Base-by-base conservation (phyloP, 257 asterid genomes). In the Oldenlandia corymbosa region DNA sequence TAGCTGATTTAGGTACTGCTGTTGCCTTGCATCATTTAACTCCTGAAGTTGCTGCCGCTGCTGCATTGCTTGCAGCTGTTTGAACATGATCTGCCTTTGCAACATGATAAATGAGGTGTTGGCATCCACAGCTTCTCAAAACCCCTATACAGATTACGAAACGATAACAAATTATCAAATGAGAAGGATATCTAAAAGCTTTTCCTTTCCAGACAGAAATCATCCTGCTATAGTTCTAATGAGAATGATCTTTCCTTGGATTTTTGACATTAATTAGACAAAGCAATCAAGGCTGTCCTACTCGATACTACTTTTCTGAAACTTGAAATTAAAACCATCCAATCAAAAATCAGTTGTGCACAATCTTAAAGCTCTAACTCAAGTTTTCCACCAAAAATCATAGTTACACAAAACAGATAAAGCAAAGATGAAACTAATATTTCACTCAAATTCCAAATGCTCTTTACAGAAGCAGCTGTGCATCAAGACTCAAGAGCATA, bases 11-110 rank as follows among this genome's bases (percentile, higher is more conserved):
- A 60, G 71, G 61, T 71, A 80, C 64, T 71, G 75, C 61, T 79
- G 86, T 65, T 74, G 81, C 61, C 79, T 69, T 28, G 68, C 58
- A 57, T 74, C 75, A 34, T 78, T 77, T 28, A 76, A 51, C 60
- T 78, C 88, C 70, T 82, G 84, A 63, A 84, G 80, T 75, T 84
- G 89, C 68, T 78, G 87, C 68, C 80, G 81, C 31, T 79, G 77
- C 79, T 78, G 95, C 79, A 80, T 71, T 66, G 85, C 95, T 67
- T 82, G 92, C 80, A 87, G 75, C 74, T 83, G 92, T 65, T 84
- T 84, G 62, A 70, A 78, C 83, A 84, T 79, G 37, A 87, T 82
- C 58, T 87, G 87, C 59, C 91, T 81, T 72, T 87, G 87, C 82
- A 87, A 77, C 95, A 84, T 87, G 62, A 18, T 21, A 59, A 57